Percentiles rank a stretch among this genome's conserved stretches.
Conservation (phyloP, 257 asterid genomes). For the Henckelia pumila region DNA sequence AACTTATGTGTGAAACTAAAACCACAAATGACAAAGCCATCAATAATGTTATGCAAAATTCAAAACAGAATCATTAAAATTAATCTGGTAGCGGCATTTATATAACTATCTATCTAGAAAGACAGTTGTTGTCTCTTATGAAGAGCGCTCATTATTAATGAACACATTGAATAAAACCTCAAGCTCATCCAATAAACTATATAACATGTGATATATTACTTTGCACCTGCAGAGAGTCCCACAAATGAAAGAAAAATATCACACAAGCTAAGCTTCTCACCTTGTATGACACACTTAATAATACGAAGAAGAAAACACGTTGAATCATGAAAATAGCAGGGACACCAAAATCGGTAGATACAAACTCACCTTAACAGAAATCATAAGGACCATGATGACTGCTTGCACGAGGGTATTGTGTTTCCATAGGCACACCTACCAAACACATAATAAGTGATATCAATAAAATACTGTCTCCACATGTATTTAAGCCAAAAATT, state of each 20-base stretch:
- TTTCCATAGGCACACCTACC: slow-evolving; percentile 55
- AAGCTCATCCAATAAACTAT: not conserved
- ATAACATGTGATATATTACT: not conserved
- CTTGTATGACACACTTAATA: not conserved
- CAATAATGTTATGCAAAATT: not conserved
- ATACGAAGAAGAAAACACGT: not conserved
- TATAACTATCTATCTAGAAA: not conserved
- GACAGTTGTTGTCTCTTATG: not conserved
- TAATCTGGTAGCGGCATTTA: not conserved
- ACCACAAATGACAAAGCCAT: too few relatives aligned
- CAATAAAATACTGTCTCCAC: not conserved
- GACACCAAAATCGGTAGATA: slow-evolving; percentile 8
- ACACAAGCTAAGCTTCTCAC: slow-evolving; percentile 8
- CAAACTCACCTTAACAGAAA: slow-evolving; percentile 68
- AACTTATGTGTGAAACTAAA: too few relatives aligned
- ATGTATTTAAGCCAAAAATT: not conserved
- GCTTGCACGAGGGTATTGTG: slow-evolving; percentile 49
- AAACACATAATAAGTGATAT: slow-evolving; percentile 11
- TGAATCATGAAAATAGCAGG: slow-evolving; percentile 23
- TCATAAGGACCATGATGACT: slow-evolving; percentile 74
- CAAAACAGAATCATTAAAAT: not conserved
- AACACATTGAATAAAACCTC: not conserved
- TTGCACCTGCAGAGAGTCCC: not conserved
- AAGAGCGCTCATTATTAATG: not conserved
- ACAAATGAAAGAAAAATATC: not conserved